These are phyloP conservation scores for Paramecium bursaria DNA, from an alignment of 73 alveolate genomes.

Conservation along the genomic window DNA sequence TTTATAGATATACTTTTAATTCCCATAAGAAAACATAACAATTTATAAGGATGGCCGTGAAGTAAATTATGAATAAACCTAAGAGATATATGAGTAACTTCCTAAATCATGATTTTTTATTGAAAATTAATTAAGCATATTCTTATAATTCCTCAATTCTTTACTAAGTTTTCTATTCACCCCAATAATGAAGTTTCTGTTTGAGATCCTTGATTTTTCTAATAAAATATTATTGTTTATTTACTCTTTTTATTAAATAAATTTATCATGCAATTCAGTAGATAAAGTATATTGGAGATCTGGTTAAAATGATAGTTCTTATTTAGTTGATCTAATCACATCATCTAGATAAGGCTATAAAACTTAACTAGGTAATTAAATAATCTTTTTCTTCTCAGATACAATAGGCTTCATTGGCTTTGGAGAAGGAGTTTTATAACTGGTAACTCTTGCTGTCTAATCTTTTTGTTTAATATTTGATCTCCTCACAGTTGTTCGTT, in stretches of 20 bases:
- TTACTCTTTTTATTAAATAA: slow-evolving; percentile 29
- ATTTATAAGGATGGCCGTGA: no score
- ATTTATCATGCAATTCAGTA: slow-evolving; percentile 36
- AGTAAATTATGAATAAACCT: no score
- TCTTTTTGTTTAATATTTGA: no score
- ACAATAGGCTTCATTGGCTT: no score
- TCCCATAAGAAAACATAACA: no score
- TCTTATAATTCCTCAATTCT: slow-evolving; percentile 26
- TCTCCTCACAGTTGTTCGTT: no score
- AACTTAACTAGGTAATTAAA: background rate
- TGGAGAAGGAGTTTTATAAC: no score
- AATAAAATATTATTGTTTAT: background rate
- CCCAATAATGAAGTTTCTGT: slow-evolving; percentile 6
- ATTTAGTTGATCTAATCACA: background rate
- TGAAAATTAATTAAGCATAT: slow-evolving; percentile 29
- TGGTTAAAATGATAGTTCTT: slow-evolving; percentile 32
- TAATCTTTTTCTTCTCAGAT: background rate
- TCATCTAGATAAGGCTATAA: background rate
- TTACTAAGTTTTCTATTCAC: slow-evolving; percentile 34
- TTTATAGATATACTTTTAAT: no score
- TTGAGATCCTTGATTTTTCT: slow-evolving; percentile 16
- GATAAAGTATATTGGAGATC: slow-evolving; percentile 18
- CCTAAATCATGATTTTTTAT: slow-evolving; percentile 38
- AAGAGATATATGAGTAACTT: no score
- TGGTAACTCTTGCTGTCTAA: no score